Percentiles rank a stretch among this genome's conserved stretches.
Evolutionary conservation across 495 filamentous ascomycete species (phyloP).

Genomic region (Annulohypoxylon moriforme): DNA sequence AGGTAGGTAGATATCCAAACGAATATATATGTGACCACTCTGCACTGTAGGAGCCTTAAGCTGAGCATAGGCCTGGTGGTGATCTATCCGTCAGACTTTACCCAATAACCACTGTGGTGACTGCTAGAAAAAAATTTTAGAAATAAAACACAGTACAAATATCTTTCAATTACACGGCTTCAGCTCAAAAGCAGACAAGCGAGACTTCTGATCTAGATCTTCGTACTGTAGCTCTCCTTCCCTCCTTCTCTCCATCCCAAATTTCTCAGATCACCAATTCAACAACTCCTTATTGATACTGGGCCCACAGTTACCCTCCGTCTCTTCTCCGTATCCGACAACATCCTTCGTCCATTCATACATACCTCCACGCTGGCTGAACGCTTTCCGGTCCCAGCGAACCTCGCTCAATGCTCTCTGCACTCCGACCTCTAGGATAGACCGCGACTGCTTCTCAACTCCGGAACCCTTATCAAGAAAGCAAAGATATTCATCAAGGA

Average conservation of each 20-base stretch:
- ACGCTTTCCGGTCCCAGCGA: constrained; percentile 63
- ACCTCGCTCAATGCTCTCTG: constrained; percentile 59
- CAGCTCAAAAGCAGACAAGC: neutral
- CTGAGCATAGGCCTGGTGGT: no score
- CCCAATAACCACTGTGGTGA: no score
- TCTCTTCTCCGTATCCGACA: neutral
- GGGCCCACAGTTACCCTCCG: constrained; percentile 20
- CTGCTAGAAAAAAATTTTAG: no score
- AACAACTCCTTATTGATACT: neutral
- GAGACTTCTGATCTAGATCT: no score
- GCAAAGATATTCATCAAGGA: constrained; percentile 67
- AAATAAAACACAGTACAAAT: no score
- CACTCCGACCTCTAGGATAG: constrained; percentile 66
- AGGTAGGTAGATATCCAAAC: no score
- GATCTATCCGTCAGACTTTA: no score
- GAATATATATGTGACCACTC: no score
- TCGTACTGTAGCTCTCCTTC: no score
- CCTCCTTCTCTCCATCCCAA: no score
- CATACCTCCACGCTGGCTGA: constrained; percentile 60
- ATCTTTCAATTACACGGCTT: no score
- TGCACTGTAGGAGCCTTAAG: no score
- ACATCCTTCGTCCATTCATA: constrained; percentile 64
- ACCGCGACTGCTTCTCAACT: constrained; percentile 51
- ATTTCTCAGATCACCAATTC: constrained; percentile 42
- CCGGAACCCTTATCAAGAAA: constrained; percentile 62